A percentile compares a stretch with the other conserved stretches of the same genome.
Conservation (phyloP, 768 basidiomycete genomes). For the Amanita brunnescens region DNA sequence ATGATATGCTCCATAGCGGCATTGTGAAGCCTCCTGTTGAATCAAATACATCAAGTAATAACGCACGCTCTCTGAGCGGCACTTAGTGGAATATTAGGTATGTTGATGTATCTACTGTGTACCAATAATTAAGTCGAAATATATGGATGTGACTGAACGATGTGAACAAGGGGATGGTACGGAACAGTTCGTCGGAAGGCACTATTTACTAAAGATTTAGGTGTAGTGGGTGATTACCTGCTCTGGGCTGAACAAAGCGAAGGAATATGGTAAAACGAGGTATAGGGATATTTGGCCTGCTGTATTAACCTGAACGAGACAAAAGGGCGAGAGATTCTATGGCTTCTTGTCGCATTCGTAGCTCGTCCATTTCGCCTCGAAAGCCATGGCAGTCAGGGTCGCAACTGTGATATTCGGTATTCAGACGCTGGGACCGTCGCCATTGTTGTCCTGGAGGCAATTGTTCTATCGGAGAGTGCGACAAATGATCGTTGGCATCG, state of each 20-base stretch:
- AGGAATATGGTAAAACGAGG: background rate
- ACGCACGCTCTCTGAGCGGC: background rate
- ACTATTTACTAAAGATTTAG: constrained; percentile 1
- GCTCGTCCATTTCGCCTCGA: constrained; percentile 4
- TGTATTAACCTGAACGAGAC: constrained; percentile 6
- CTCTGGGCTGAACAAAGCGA: background rate
- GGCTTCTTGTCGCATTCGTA: constrained; percentile 1
- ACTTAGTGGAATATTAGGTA: constrained; percentile 1
- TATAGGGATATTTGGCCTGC: background rate
- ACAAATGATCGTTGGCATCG: constrained; percentile 15
- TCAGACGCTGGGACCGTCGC: constrained; percentile 35
- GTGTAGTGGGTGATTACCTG: background rate
- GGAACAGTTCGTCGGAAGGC: background rate
- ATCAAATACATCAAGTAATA: constrained; percentile 16
- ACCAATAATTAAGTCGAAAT: background rate
- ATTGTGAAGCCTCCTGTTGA: constrained; percentile 42
- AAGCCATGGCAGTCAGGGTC: background rate
- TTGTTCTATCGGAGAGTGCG: constrained; percentile 7
- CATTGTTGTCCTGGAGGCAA: constrained; percentile 22
- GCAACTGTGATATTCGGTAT: constrained; percentile 15
- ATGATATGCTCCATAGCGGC: constrained; percentile 49
- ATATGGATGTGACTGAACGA: background rate
- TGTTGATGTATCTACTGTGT: background rate
- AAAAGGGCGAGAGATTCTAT: constrained; percentile 6
- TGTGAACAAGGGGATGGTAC: background rate